A percentile compares a stretch with the other conserved stretches of the same genome.
phyloP scores from a whole-genome alignment of 306 rosid species.

The Quercus dentata region DNA sequence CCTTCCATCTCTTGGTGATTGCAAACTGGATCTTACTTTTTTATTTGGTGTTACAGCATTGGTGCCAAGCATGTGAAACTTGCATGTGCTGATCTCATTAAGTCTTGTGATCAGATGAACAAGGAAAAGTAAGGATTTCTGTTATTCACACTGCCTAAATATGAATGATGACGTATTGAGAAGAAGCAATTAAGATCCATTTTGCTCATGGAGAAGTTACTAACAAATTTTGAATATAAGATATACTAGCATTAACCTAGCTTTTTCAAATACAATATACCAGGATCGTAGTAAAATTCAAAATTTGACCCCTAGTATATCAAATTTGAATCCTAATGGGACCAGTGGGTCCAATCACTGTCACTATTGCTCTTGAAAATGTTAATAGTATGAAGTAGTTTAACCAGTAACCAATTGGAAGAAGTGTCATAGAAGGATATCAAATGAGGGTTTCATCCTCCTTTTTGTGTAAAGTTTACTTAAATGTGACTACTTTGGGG shows the following conservation, averaged over 20 bases:
- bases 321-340: neutral
- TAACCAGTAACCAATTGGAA: neutral
- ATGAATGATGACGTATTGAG: neutral
- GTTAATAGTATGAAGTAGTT: neutral
- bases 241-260: neutral
- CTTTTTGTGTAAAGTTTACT: neutral
- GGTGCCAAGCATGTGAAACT: constrained; percentile 50
- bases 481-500: neutral
- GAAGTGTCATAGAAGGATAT: neutral
- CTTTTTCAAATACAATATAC: neutral
- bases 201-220: neutral
- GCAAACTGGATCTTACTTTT: constrained; percentile 12
- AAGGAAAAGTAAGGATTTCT: constrained; percentile 27
- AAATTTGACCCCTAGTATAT: neutral
- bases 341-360: neutral
- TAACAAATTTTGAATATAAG: neutral
- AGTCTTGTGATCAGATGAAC: constrained; percentile 44
- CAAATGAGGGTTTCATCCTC: neutral
- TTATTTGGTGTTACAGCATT: constrained; percentile 39
- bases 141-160: neutral
- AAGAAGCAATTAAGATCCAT: neutral
- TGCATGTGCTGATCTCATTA: constrained; percentile 41
- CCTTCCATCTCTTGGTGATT: constrained; percentile 1
- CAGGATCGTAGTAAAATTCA: neutral
- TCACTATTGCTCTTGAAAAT: neutral